A percentile compares a stretch with the other conserved stretches of the same genome.
Evolutionary conservation across 257 asterid species (phyloP).

Genomic region (Solanum chiquidenum): DNA sequence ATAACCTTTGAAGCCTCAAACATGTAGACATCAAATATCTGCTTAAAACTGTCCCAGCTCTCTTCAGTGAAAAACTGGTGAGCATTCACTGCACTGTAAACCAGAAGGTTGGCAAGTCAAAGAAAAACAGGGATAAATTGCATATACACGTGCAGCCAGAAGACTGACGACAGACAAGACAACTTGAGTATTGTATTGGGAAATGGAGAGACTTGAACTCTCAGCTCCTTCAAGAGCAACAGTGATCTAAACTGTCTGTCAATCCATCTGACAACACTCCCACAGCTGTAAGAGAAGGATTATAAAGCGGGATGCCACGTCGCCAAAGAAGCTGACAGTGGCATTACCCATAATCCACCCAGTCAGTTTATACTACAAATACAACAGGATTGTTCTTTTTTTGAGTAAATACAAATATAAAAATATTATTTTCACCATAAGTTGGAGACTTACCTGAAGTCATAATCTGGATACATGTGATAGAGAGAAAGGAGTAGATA

Average conservation of each 20-base stretch:
- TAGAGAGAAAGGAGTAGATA: constrained; percentile 86
- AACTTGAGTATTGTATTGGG: constrained; percentile 44
- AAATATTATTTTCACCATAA: constrained; percentile 10
- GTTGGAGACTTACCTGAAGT: constrained; percentile 87
- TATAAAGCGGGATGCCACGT: constrained; percentile 88
- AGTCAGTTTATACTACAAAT: constrained; percentile 1
- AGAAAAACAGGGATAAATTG: constrained; percentile 1
- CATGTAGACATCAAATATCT: constrained; percentile 83
- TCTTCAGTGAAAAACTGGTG: constrained; percentile 89
- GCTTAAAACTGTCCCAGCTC: constrained; percentile 95
- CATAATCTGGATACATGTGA: constrained; percentile 91
- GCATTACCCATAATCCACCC: constrained; percentile 98
- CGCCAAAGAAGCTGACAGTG: constrained; percentile 98
- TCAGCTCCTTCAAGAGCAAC: constrained; percentile 99
- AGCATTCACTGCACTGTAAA: constrained; percentile 89
- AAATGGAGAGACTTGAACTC: constrained; percentile 99
- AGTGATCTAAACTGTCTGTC: constrained; percentile 94
- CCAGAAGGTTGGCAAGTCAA: constrained; percentile 46
- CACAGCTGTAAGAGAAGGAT: constrained; percentile 60
- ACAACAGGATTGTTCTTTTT: background rate
- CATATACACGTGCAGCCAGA: background rate
- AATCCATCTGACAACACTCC: constrained; percentile 99
- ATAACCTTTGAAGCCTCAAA: constrained; percentile 91
- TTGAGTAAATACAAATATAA: background rate
- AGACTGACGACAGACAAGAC: background rate